A percentile compares a stretch with the other conserved stretches of the same genome.
phyloP scores from a whole-genome alignment of 2,329 filamentous ascomycete genomes.

The Epichloe amarillans region DNA sequence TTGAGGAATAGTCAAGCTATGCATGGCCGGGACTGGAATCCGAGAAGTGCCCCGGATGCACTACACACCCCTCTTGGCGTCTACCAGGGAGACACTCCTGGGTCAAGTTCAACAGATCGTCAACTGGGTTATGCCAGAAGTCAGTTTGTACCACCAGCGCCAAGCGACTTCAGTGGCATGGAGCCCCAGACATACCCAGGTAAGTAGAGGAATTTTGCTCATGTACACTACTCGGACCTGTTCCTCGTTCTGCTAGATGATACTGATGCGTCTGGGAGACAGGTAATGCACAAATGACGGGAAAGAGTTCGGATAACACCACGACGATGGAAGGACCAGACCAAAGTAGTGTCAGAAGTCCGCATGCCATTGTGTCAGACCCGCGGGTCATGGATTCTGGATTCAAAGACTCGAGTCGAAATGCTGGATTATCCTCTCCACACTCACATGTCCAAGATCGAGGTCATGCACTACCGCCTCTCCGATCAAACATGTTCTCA shows the following conservation, averaged over 20 bases:
- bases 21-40: neutral
- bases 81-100: neutral
- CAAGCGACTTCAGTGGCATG: slow-evolving; percentile 30
- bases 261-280: neutral
- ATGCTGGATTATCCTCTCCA: slow-evolving; percentile 12
- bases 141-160: slow-evolving; percentile 21
- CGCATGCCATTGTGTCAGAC: slow-evolving; percentile 35
- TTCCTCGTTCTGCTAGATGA: neutral
- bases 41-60: neutral
- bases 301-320: slow-evolving; percentile 33
- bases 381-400: slow-evolving; percentile 30
- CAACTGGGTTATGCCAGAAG: neutral
- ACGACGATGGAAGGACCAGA: slow-evolving; percentile 23
- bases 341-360: slow-evolving; percentile 32
- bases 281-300: neutral
- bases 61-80: neutral
- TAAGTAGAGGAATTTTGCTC: slow-evolving; percentile 18
- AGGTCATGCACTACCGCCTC: slow-evolving; percentile 29
- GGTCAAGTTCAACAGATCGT: slow-evolving; percentile 34
- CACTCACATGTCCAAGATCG: slow-evolving; percentile 27
- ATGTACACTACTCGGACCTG: neutral
- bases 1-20: neutral
- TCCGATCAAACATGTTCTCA: slow-evolving; percentile 1
- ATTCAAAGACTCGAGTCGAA: slow-evolving; percentile 20
- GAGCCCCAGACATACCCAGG: slow-evolving; percentile 39